Percentiles rank a stretch among this genome's conserved stretches.
Evolutionary conservation across 176 grass and related monocot species (phyloP).

Genomic region (Lolium multiflorum): DNA sequence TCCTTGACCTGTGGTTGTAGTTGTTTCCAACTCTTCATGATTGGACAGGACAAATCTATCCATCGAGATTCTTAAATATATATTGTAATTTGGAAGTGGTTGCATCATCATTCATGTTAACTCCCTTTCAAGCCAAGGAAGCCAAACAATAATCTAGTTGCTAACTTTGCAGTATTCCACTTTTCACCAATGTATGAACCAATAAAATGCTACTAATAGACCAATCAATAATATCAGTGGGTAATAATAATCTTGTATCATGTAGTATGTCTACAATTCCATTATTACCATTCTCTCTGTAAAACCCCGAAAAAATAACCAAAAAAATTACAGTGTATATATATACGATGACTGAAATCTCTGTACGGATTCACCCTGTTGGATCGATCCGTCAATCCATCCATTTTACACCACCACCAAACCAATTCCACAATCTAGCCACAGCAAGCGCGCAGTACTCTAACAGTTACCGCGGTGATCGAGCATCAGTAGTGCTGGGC

Average conservation of each 20-base stretch:
- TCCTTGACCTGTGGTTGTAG: slow-evolving; percentile 12
- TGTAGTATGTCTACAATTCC: slow-evolving; percentile 46
- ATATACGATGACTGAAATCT: slow-evolving; percentile 47
- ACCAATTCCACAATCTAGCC: slow-evolving; percentile 22
- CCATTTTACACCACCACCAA: slow-evolving; percentile 26
- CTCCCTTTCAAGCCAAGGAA: slow-evolving; percentile 54
- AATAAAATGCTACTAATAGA: background rate
- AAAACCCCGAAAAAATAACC: background rate
- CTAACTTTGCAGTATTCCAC: background rate
- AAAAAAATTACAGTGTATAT: slow-evolving; percentile 60
- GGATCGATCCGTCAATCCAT: background rate
- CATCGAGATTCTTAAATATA: background rate
- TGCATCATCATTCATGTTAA: slow-evolving; percentile 29
- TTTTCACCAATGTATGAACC: background rate
- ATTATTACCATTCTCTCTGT: slow-evolving; percentile 52
- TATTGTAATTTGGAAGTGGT: background rate
- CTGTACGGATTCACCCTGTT: slow-evolving; percentile 16
- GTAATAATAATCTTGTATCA: slow-evolving; percentile 38
- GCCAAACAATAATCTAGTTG: background rate
- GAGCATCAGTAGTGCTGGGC: slow-evolving; percentile 52
- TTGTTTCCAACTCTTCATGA: background rate
- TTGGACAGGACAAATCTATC: slow-evolving; percentile 1
- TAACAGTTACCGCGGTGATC: slow-evolving; percentile 37
- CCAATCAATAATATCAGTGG: slow-evolving; percentile 23
- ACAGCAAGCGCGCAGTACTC: background rate